Conservation (phyloP, 1,284 basidiomycete genomes). For the Limonomyces culmigenus region DNA sequence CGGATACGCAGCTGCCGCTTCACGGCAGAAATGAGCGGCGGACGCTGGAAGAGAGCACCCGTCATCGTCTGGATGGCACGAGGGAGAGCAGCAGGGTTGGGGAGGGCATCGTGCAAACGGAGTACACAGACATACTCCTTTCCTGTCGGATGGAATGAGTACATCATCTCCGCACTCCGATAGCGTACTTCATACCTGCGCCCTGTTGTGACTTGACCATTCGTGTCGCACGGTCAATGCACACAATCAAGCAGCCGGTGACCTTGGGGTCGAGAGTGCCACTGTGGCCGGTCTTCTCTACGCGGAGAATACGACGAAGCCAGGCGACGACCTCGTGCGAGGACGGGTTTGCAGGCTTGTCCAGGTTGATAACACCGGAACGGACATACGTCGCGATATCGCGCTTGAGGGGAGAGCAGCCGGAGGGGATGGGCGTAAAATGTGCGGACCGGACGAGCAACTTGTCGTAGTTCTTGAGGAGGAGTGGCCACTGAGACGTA, state of each 20-base stretch:
- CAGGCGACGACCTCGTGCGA: constrained; percentile 99
- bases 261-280: constrained; percentile 98
- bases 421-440: constrained; percentile 93
- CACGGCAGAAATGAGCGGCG: constrained; percentile 96
- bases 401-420: constrained; percentile 85
- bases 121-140: constrained; percentile 99
- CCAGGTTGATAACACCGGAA: constrained; percentile 96
- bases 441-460: constrained; percentile 87
- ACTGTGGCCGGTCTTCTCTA: constrained; percentile 97
- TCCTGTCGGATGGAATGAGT: constrained; percentile 27
- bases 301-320: constrained; percentile 89
- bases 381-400: constrained; percentile 87
- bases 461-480: constrained; percentile 99
- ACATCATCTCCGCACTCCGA: not conserved
- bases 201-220: constrained; percentile 99
- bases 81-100: constrained; percentile 74
- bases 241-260: constrained; percentile 96
- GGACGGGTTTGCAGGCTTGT: constrained; percentile 99
- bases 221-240: constrained; percentile 98
- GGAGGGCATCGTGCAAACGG: constrained; percentile 74
- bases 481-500: constrained; percentile 94
- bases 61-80: constrained; percentile 93
- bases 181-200: constrained; percentile 42
- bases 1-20: constrained; percentile 97
- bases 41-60: constrained; percentile 97